Evolutionary conservation across 352 stramenopile genomes (phyloP), one percentile per base, ranked within the genome.

Genomic region (Phytophthora capsici): DNA sequence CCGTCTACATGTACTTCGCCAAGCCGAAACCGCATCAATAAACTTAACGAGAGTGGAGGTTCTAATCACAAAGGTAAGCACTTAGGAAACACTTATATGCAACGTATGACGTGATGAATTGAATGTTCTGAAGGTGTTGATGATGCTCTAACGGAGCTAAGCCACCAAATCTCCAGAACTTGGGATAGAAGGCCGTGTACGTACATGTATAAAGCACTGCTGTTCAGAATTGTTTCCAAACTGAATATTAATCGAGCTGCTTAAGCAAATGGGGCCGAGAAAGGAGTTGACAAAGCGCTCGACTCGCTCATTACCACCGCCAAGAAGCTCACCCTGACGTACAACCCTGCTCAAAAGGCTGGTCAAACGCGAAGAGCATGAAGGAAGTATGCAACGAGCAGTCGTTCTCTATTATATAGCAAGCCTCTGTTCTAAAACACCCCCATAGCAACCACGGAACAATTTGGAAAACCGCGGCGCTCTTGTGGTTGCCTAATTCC

Each of bases 221-320:
- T 34, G 14, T 34, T 34, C 9, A 34, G 14, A 34, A 34, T 14
- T 8, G 28, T 12, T 34, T 14, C 7, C 28, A 34, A 34, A 34
- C 28, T 34, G 32, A 14, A 49, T n/a, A 2, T n/a, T n/a, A n/a
- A n/a, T n/a, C n/a, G n/a, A n/a, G n/a, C n/a, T n/a, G n/a, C n/a
- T n/a, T n/a, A 13, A 19, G 22, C 38, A 77, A 54, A 70, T 71
- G 59, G 47, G 32, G 54, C 57, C 7, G 73, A 84, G 34, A 71
- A 72, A 48, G 71, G 63, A 19, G 77, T 91, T 19, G 78, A 89
- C 25, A 45, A 75, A 46, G 80, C 83, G 19, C 58, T 90, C 23
- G 76, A 85, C 28, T 77, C 77, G 37, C 77, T 91, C n/a, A 73
- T 90, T 38, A 77, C 80, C 4, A 90, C 75, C 2, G 83, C 81